phyloP scores from a whole-genome alignment of 164 flowering plant genomes.

The Brasenia schreberi region DNA sequence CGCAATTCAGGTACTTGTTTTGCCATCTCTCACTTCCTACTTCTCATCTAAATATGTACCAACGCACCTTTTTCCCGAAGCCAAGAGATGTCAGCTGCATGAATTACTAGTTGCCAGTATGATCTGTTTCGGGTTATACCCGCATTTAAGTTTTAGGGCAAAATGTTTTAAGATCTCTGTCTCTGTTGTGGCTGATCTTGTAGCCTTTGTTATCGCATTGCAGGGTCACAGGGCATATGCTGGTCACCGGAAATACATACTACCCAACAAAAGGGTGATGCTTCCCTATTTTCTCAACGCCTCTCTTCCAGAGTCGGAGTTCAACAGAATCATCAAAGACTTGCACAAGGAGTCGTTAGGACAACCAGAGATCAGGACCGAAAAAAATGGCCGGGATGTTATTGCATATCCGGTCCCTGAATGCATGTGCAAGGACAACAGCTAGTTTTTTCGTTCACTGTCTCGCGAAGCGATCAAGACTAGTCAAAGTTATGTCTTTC shows the following conservation, averaged over 20 bases:
- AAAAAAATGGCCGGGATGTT: slow-evolving; percentile 73
- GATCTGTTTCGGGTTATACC: no score
- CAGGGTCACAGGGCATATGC: slow-evolving; percentile 94
- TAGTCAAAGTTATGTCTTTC: no score
- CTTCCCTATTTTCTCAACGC: slow-evolving; percentile 60
- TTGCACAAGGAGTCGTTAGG: slow-evolving; percentile 77
- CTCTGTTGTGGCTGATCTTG: slow-evolving; percentile 2
- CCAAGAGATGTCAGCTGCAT: no score
- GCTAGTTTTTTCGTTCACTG: neutral
- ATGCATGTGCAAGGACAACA: slow-evolving; percentile 64
- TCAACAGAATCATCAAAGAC: slow-evolving; percentile 51
- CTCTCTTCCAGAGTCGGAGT: slow-evolving; percentile 64
- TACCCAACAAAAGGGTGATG: slow-evolving; percentile 94
- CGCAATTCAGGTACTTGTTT: slow-evolving; percentile 67
- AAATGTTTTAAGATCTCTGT: neutral
- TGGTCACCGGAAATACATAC: slow-evolving; percentile 88
- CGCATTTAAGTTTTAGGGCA: neutral
- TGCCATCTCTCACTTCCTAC: neutral
- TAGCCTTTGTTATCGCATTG: slow-evolving; percentile 1
- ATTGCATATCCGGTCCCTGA: slow-evolving; percentile 87
- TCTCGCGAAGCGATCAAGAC: no score
- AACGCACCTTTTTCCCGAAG: no score
- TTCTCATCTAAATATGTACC: no score
- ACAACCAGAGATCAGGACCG: slow-evolving; percentile 72
- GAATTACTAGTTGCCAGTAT: no score